Conservation (phyloP, 257 asterid species). For the Penstemon davidsonii region DNA sequence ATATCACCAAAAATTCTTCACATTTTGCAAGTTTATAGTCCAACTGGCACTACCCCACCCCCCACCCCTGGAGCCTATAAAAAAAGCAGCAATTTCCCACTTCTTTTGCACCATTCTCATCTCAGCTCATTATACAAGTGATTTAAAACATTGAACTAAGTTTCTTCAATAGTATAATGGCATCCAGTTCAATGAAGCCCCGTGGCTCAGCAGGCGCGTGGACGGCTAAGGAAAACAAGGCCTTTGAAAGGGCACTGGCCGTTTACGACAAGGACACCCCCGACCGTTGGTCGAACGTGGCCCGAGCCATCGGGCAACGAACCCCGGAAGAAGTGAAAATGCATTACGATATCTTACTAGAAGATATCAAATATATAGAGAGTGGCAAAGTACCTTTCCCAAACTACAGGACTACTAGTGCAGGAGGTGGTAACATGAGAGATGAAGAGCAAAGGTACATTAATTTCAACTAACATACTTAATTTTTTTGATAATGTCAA, state of each 20-base stretch:
- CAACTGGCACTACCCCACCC: slow-evolving; percentile 13
- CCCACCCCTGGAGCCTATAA: background rate
- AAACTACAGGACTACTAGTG: slow-evolving; percentile 20
- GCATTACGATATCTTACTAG: slow-evolving; percentile 24
- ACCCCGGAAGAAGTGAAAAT: slow-evolving; percentile 31
- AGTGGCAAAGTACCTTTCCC: slow-evolving; percentile 27
- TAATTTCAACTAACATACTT: background rate
- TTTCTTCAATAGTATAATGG: slow-evolving; percentile 1
- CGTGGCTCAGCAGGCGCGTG: slow-evolving; percentile 17
- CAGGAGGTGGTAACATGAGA: slow-evolving; percentile 10
- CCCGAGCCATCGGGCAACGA: slow-evolving; percentile 26
- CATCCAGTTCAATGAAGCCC: slow-evolving; percentile 12
- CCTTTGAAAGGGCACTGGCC: slow-evolving; percentile 32
- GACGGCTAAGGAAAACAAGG: slow-evolving; percentile 27
- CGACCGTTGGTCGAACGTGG: slow-evolving; percentile 30
- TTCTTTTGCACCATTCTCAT: slow-evolving; percentile 14
- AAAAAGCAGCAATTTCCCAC: slow-evolving; percentile 1
- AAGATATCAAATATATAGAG: slow-evolving; percentile 28
- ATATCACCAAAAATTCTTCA: slow-evolving; percentile 2
- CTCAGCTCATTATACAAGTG: slow-evolving; percentile 1
- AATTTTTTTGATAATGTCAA: background rate
- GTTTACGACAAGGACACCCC: slow-evolving; percentile 27
- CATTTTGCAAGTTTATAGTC: slow-evolving; percentile 10
- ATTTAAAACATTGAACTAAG: background rate
- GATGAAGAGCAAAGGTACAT: slow-evolving; percentile 20